Percentiles rank a stretch among this genome's conserved stretches.
phyloP scores from a whole-genome alignment of 1,284 basidiomycete genomes.

The Cryptococcus amylolentus region DNA sequence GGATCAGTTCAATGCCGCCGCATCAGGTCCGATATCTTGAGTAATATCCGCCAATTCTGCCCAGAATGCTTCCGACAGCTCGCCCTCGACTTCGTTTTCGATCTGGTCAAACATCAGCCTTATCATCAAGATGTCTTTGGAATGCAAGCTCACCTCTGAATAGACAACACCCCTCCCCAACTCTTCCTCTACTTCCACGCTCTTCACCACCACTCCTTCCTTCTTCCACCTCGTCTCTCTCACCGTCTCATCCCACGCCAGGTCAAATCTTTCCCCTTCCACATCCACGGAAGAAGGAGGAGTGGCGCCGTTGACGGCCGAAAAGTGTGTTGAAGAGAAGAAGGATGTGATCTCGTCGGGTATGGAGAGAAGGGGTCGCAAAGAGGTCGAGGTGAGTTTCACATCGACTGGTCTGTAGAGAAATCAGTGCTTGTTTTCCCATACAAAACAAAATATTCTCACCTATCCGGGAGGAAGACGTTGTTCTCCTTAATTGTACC shows the following conservation, averaged over 20 bases:
- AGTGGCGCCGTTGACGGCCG: neutral
- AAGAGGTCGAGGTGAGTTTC: neutral
- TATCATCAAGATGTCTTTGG: neutral
- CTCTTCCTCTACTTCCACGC: neutral
- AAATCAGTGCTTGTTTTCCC: neutral
- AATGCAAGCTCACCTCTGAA: neutral
- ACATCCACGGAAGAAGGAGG: conserved; percentile 4
- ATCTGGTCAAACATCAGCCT: neutral
- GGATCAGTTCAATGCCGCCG: conserved; percentile 8
- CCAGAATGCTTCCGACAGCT: conserved; percentile 6
- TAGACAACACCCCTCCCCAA: conserved; percentile 3
- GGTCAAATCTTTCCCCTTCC: conserved; percentile 4
- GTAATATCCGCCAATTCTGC: conserved; percentile 11
- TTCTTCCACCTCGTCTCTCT: neutral
- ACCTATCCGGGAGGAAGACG: conserved; percentile 14
- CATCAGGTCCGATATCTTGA: conserved; percentile 14
- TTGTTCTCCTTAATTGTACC: conserved; percentile 1
- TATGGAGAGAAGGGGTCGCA: neutral
- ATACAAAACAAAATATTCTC: neutral
- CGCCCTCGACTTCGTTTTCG: neutral
- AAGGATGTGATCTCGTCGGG: conserved; percentile 3
- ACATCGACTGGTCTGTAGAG: conserved; percentile 9
- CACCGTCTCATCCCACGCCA: conserved; percentile 12
- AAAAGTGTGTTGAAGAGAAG: conserved; percentile 3
- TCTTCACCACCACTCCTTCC: conserved; percentile 1